A percentile compares a stretch with the other conserved stretches of the same genome.
phyloP scores from a whole-genome alignment of 2,329 filamentous ascomycete species.

The Botrytis deweyae region DNA sequence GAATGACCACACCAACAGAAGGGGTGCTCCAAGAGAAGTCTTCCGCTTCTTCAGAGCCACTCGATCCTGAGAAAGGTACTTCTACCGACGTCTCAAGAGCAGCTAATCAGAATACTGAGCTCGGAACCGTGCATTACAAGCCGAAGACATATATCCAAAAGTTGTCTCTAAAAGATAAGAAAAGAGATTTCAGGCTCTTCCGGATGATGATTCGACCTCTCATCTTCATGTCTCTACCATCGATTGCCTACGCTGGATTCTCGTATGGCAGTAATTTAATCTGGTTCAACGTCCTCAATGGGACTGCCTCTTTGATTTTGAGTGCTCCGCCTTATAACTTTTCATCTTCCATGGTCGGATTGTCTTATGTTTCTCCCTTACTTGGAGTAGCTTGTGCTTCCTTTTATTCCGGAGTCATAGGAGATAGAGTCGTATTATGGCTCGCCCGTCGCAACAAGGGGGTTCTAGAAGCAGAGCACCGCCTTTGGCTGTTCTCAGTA shows the following conservation, averaged over 20 bases:
- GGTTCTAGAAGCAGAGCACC: slow-evolving; percentile 39
- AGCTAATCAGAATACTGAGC: background rate
- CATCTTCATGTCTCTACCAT: slow-evolving; percentile 40
- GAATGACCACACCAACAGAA: slow-evolving; percentile 24
- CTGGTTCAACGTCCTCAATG: slow-evolving; percentile 43
- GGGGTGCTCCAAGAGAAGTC: background rate
- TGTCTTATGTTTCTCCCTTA: slow-evolving; percentile 38
- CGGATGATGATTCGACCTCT: slow-evolving; percentile 36
- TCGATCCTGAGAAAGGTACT: slow-evolving; percentile 27
- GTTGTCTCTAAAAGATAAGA: slow-evolving; percentile 31
- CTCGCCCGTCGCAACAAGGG: slow-evolving; percentile 46
- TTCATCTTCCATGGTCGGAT: slow-evolving; percentile 39
- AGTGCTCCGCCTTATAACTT: slow-evolving; percentile 41
- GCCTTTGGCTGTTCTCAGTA: slow-evolving; percentile 39
- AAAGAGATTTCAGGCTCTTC: slow-evolving; percentile 37
- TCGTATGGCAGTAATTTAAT: slow-evolving; percentile 41
- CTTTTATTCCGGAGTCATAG: slow-evolving; percentile 36
- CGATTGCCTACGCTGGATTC: slow-evolving; percentile 40
- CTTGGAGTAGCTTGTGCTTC: slow-evolving; percentile 35
- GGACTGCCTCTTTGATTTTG: slow-evolving; percentile 40
- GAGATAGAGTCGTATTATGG: slow-evolving; percentile 39
- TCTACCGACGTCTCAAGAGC: background rate
- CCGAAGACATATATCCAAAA: slow-evolving; percentile 36
- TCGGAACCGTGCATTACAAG: slow-evolving; percentile 23
- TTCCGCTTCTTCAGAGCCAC: background rate